These are phyloP conservation scores for Aurifilum marmelostoma DNA, from an alignment of 2,329 filamentous ascomycete species.

Conservation along the genomic window DNA sequence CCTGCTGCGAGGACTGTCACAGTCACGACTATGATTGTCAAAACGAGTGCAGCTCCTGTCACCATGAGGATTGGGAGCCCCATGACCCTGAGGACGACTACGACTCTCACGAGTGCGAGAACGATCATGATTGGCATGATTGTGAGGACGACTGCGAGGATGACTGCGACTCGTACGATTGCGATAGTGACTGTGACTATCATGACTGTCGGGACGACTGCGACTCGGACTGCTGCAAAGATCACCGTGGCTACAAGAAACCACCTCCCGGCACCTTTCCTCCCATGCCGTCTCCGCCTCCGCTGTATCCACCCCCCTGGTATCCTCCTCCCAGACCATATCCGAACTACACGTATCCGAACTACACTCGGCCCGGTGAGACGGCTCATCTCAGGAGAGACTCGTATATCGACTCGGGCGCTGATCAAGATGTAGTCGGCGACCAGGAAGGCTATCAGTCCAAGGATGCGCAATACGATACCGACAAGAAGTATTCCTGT, in stretches of 20 bases:
- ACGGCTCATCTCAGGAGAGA: no score
- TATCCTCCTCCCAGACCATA: neutral
- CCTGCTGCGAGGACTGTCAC: neutral
- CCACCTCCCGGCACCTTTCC: constrained; percentile 21
- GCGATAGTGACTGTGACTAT: no score
- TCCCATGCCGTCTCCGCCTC: constrained; percentile 3
- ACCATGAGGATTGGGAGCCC: neutral
- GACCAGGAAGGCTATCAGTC: neutral
- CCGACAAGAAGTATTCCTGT: neutral
- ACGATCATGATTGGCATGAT: no score
- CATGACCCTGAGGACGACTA: neutral
- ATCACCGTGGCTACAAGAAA: constrained; percentile 2
- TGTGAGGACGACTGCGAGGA: neutral
- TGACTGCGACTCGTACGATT: neutral
- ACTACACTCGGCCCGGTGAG: neutral
- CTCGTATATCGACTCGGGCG: neutral
- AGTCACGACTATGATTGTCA: neutral
- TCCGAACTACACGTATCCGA: neutral
- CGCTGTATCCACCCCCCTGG: neutral
- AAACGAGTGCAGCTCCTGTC: neutral
- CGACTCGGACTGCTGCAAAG: neutral
- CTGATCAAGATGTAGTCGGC: neutral
- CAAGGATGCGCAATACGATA: neutral
- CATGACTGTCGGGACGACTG: no score
- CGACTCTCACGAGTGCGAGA: no score